These are phyloP conservation scores for Polytrichum formosum DNA, from an alignment of 225 moss, liverwort and hornwort species.

Conservation along the genomic window DNA sequence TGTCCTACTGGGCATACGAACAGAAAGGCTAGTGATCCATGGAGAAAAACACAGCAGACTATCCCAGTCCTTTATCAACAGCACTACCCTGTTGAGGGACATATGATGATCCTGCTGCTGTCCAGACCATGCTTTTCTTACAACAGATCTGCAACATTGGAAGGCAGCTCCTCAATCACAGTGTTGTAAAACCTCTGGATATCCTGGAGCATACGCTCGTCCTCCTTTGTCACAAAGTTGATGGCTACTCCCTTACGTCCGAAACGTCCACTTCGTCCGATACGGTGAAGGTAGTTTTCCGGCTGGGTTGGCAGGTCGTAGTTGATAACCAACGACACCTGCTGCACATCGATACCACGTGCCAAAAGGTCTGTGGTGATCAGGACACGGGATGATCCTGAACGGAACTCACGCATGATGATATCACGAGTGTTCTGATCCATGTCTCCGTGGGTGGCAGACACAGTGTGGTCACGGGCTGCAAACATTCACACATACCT, in stretches of 20 bases:
- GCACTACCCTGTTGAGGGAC: too few species aligned
- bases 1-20: too few species aligned
- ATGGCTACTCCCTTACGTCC: constrained; percentile 62
- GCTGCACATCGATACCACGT: constrained; percentile 60
- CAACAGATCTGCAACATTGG: constrained; percentile 55
- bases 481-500: neutral
- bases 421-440: constrained; percentile 57
- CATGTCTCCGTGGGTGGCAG: constrained; percentile 58
- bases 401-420: constrained; percentile 61
- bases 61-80: too few species aligned
- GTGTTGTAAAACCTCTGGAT: constrained; percentile 68
- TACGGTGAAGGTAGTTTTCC: constrained; percentile 60
- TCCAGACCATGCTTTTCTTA: neutral
- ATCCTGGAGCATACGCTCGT: constrained; percentile 63
- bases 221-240: constrained; percentile 64
- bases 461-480: constrained; percentile 46
- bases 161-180: constrained; percentile 53
- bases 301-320: constrained; percentile 64
- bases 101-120: neutral
- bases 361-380: constrained; percentile 57
- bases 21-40: too few species aligned
- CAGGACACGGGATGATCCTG: constrained; percentile 44
- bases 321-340: constrained; percentile 55
- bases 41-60: too few species aligned
- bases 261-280: constrained; percentile 55